Evolutionary conservation across 2,329 filamentous ascomycete species (phyloP).

Genomic region (Sphaerulina vaccinii): DNA sequence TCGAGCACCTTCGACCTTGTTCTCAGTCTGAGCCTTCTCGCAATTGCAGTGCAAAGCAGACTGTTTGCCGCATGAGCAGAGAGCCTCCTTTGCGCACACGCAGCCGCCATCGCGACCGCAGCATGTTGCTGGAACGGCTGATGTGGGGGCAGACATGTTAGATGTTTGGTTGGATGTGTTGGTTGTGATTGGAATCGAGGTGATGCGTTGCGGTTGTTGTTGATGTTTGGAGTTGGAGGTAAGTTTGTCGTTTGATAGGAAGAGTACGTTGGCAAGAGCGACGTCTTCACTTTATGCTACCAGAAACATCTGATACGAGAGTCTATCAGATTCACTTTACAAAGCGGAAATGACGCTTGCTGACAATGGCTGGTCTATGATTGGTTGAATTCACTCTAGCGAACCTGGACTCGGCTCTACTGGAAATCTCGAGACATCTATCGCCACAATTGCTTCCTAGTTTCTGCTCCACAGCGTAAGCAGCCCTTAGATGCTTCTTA

Average conservation of each 20-base stretch:
- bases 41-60: constrained; percentile 84
- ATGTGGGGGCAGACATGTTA: constrained; percentile 41
- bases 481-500: not conserved
- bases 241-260: not conserved
- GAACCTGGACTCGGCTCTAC: not conserved
- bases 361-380: constrained; percentile 9
- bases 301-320: constrained; percentile 13
- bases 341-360: constrained; percentile 11
- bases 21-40: constrained; percentile 73
- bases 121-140: constrained; percentile 54
- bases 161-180: not conserved
- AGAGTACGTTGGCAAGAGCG: not conserved
- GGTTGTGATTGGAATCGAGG: not conserved
- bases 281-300: constrained; percentile 3
- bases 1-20: constrained; percentile 67
- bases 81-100: constrained; percentile 47
- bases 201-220: not conserved
- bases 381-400: constrained; percentile 8
- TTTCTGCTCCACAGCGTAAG: constrained; percentile 3
- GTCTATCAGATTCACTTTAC: constrained; percentile 16
- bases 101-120: constrained; percentile 56
- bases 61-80: constrained; percentile 78
- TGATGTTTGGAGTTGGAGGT: not conserved
- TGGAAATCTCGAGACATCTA: constrained; percentile 9
- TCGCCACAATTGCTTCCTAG: constrained; percentile 2